Evolutionary conservation across 768 basidiomycete species (phyloP).

Genomic region (Suillus fuscotomentosus): DNA sequence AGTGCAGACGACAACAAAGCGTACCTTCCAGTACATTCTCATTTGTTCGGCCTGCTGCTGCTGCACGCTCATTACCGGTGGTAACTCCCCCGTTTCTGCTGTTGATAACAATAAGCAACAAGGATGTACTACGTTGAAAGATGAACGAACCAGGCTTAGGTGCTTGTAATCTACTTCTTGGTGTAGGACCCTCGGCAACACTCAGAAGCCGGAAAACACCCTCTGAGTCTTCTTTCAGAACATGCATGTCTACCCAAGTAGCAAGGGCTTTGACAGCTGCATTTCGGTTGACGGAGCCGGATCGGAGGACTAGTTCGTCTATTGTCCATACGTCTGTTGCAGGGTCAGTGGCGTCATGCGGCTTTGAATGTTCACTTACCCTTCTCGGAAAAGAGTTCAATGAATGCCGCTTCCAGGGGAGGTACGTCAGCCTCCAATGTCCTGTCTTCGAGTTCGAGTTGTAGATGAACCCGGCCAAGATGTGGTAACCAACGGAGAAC

Average conservation of each 20-base stretch:
- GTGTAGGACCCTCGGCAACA: slow-evolving; percentile 46
- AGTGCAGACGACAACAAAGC: slow-evolving; percentile 7
- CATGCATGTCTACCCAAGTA: slow-evolving; percentile 83
- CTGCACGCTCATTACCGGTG: slow-evolving; percentile 54
- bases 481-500: slow-evolving; percentile 86
- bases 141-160: slow-evolving; percentile 24
- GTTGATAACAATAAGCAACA: slow-evolving; percentile 11
- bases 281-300: slow-evolving; percentile 64
- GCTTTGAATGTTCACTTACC: slow-evolving; percentile 34
- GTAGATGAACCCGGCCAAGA: slow-evolving; percentile 79
- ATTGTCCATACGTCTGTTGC: slow-evolving; percentile 66
- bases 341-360: not conserved
- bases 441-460: slow-evolving; percentile 82
- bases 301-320: slow-evolving; percentile 60
- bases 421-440: slow-evolving; percentile 72
- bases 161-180: slow-evolving; percentile 20
- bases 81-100: slow-evolving; percentile 43
- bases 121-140: not conserved
- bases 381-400: slow-evolving; percentile 80
- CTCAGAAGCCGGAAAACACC: slow-evolving; percentile 67
- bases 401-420: slow-evolving; percentile 87
- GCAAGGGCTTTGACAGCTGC: slow-evolving; percentile 70
- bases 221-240: slow-evolving; percentile 67
- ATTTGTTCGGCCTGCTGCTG: slow-evolving; percentile 85
- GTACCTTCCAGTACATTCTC: slow-evolving; percentile 85